Conservation (phyloP, 805 yeast species). For the Candida caryicola region DNA sequence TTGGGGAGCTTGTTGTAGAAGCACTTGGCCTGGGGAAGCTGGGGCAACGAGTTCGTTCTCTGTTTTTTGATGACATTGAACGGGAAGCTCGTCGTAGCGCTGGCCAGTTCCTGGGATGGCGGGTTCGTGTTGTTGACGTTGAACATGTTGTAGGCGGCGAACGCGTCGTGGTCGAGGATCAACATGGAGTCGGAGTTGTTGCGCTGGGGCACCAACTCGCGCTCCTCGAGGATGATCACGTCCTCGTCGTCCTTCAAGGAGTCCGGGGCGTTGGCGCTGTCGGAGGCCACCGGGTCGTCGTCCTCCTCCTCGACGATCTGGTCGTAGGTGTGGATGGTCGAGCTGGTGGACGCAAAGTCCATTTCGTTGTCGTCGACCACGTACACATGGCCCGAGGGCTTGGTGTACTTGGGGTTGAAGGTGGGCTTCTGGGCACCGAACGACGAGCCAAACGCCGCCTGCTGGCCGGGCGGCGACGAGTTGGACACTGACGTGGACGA, state of each 20-base stretch:
- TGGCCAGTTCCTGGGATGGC: slow-evolving; percentile 3
- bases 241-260: slow-evolving; percentile 23
- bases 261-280: slow-evolving; percentile 1
- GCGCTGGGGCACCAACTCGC: slow-evolving; percentile 17
- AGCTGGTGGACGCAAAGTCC: background rate
- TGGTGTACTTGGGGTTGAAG: slow-evolving; percentile 9
- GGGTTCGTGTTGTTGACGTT: slow-evolving; percentile 31
- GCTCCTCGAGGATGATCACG: slow-evolving; percentile 36
- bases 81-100: slow-evolving; percentile 1
- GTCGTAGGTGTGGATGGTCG: background rate
- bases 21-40: slow-evolving; percentile 43
- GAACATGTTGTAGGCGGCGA: slow-evolving; percentile 43
- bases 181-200: slow-evolving; percentile 33
- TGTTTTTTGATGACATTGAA: slow-evolving; percentile 28
- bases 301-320: slow-evolving; percentile 11
- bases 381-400: slow-evolving; percentile 3
- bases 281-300: slow-evolving; percentile 18
- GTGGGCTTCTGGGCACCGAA: slow-evolving; percentile 1
- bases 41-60: slow-evolving; percentile 43
- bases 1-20: slow-evolving; percentile 39
- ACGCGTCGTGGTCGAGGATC: slow-evolving; percentile 36
- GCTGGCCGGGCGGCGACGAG: slow-evolving; percentile 3
- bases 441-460: background rate
- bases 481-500: slow-evolving; percentile 5
- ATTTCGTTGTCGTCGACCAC: slow-evolving; percentile 6